phyloP scores from a whole-genome alignment of 106 monocot species.

The Dioscorea dumetorum region DNA sequence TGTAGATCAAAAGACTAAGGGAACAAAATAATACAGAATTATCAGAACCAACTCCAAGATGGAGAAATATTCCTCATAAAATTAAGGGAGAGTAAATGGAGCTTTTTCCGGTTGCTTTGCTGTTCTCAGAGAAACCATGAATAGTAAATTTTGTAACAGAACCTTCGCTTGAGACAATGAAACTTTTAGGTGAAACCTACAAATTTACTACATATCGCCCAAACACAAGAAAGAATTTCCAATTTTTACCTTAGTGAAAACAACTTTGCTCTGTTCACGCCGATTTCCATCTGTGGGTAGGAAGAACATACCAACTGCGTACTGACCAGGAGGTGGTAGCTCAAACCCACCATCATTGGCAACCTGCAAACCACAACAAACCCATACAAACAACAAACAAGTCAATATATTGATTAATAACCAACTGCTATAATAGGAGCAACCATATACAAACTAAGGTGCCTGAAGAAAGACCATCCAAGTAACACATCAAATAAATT shows the following conservation, averaged over 20 bases:
- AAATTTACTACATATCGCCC: no score
- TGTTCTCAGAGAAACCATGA: no score
- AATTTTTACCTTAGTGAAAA: constrained; percentile 57
- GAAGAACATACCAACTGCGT: constrained; percentile 95
- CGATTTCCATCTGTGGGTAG: constrained; percentile 59
- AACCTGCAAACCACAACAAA: constrained; percentile 33
- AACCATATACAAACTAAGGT: not conserved
- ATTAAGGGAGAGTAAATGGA: no score
- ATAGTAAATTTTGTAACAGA: no score
- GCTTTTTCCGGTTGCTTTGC: no score
- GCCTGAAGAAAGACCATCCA: not conserved
- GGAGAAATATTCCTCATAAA: no score
- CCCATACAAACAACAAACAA: not conserved
- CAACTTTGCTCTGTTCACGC: constrained; percentile 69
- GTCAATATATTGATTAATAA: not conserved
- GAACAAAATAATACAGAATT: no score
- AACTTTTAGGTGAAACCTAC: no score
- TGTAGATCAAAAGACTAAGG: no score
- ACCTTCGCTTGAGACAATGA: no score
- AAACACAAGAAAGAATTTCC: not conserved
- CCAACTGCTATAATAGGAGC: not conserved
- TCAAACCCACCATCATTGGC: constrained; percentile 64
- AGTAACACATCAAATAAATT: not conserved
- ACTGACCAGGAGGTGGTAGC: constrained; percentile 76
- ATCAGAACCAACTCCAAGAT: no score